Conservation (phyloP, 768 basidiomycete species). For the Krasilnikovozyma curviuscula region DNA sequence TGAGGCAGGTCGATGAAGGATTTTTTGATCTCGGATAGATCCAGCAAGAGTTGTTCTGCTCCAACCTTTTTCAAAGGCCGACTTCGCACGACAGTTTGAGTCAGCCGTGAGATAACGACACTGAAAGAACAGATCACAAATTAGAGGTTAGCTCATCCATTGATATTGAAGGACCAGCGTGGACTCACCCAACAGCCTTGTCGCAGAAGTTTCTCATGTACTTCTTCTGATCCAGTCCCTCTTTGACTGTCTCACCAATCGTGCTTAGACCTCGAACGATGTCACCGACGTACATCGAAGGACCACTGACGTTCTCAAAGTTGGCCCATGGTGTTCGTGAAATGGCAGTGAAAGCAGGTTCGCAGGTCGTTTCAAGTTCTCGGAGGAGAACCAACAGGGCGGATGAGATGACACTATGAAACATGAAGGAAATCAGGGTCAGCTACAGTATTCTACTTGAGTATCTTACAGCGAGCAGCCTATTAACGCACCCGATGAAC, state of each 20-base stretch:
- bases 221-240: conserved; percentile 80
- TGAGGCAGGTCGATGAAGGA: conserved; percentile 58
- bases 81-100: conserved; percentile 70
- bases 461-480: neutral
- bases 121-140: conserved; percentile 28
- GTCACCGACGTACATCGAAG: conserved; percentile 61
- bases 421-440: neutral
- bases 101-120: conserved; percentile 67
- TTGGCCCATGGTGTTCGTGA: conserved; percentile 58
- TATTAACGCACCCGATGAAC: conserved; percentile 54
- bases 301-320: conserved; percentile 65
- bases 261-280: conserved; percentile 54
- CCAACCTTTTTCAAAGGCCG: conserved; percentile 79
- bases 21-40: conserved; percentile 68
- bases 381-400: conserved; percentile 60
- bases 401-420: conserved; percentile 53
- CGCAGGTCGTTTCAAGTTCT: conserved; percentile 70
- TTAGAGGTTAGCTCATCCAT: neutral
- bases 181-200: conserved; percentile 62
- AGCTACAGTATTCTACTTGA: too few species aligned
- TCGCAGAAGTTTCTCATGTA: conserved; percentile 83
- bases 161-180: neutral
- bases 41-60: conserved; percentile 89
- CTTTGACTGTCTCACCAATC: conserved; percentile 55
- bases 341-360: conserved; percentile 58